Evolutionary conservation across 2,329 filamentous ascomycete species (phyloP).

Genomic region (Exophiala lecanii-corni): DNA sequence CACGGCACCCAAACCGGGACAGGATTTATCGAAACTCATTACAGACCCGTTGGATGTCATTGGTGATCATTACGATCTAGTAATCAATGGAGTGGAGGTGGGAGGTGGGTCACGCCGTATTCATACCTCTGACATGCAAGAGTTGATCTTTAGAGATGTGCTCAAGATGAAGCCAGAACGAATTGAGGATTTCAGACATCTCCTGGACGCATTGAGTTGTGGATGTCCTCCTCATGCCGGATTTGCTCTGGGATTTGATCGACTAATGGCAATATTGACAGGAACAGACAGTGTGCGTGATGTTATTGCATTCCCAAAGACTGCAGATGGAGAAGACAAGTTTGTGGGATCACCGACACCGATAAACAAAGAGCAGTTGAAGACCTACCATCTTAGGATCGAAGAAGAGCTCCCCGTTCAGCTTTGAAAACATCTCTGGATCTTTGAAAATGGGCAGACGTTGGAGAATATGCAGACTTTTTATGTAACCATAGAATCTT

Average conservation of each 20-base stretch:
- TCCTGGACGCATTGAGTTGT: constrained; percentile 73
- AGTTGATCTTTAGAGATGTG: constrained; percentile 77
- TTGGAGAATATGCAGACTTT: too few relatives aligned
- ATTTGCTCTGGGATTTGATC: constrained; percentile 87
- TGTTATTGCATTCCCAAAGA: constrained; percentile 97
- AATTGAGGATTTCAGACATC: constrained; percentile 75
- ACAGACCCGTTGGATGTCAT: constrained; percentile 66
- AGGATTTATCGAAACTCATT: constrained; percentile 70
- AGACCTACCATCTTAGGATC: constrained; percentile 53
- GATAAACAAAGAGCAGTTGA: constrained; percentile 58
- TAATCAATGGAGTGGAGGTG: constrained; percentile 90
- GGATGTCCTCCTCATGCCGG: constrained; percentile 95
- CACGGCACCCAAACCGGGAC: constrained; percentile 70
- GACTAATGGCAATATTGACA: constrained; percentile 74
- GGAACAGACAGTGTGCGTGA: constrained; percentile 75
- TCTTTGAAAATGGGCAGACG: too few relatives aligned
- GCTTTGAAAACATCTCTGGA: too few relatives aligned
- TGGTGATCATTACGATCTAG: constrained; percentile 92
- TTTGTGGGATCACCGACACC: constrained; percentile 72
- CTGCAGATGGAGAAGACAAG: constrained; percentile 78
- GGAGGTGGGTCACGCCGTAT: constrained; percentile 92
- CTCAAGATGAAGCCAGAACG: constrained; percentile 70
- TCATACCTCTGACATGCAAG: constrained; percentile 75
- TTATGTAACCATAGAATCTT: too few relatives aligned
- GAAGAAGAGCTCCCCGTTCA: too few relatives aligned